A percentile compares a stretch with the other conserved stretches of the same genome.
Conservation (phyloP, 208 protist genomes). For the Trypanosoma congolense region DNA sequence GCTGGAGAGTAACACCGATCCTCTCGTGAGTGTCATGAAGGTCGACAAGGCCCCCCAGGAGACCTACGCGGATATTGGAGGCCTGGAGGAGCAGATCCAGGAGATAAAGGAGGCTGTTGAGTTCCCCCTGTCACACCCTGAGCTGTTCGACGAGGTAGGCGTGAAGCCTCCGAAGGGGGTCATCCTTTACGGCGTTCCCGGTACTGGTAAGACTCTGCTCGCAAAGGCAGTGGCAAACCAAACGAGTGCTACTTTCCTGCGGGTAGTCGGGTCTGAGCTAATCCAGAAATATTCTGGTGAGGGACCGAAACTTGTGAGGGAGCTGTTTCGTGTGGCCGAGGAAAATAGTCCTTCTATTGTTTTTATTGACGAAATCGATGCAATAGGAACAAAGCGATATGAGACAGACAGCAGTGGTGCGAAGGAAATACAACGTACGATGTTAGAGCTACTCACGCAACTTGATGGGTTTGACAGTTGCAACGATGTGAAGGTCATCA, state of each 20-base stretch:
- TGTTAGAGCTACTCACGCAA: conserved; percentile 99
- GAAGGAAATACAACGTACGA: conserved; percentile 99
- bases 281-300: conserved; percentile 99
- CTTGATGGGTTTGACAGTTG: conserved; percentile 99
- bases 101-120: conserved; percentile 99
- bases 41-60: conserved; percentile 99
- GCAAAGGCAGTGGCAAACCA: conserved; percentile 99
- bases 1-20: conserved; percentile 97
- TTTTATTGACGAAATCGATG: conserved; percentile 99
- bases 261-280: conserved; percentile 99
- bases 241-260: conserved; percentile 99
- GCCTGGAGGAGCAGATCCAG: conserved; percentile 99
- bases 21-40: conserved; percentile 99
- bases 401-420: conserved; percentile 97
- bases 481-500: conserved; percentile 99
- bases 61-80: conserved; percentile 99
- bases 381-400: conserved; percentile 99
- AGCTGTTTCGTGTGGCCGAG: conserved; percentile 99
- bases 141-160: conserved; percentile 99
- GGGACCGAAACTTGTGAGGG: conserved; percentile 99
- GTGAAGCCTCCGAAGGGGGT: conserved; percentile 99
- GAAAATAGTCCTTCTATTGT: conserved; percentile 99
- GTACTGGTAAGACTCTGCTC: conserved; percentile 98
- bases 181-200: conserved; percentile 99
- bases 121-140: conserved; percentile 99